These are phyloP conservation scores for Bathelium albidoporum DNA, from an alignment of 495 filamentous ascomycete genomes.

Conservation along the genomic window DNA sequence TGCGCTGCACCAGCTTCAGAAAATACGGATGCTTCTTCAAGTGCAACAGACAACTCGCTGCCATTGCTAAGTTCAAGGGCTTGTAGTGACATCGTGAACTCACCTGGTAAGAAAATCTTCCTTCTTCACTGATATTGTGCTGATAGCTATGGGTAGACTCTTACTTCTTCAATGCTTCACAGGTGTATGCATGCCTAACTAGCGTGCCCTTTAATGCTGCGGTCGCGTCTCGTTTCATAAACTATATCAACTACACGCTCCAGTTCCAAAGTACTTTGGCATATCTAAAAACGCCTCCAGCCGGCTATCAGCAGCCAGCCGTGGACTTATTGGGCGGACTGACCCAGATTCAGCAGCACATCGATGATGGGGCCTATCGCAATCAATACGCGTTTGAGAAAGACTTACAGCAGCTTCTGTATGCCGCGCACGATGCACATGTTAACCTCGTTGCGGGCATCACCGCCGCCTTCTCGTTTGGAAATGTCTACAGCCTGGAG, in stretches of 20 bases:
- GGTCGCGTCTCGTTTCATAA: conserved; percentile 41
- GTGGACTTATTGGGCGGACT: conserved; percentile 42
- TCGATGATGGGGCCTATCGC: conserved; percentile 29
- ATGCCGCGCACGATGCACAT: conserved; percentile 40
- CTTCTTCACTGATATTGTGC: background rate
- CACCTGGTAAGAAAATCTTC: background rate
- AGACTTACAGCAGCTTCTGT: conserved; percentile 35
- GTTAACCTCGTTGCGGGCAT: conserved; percentile 34
- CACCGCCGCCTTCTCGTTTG: conserved; percentile 37
- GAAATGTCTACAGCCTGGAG: conserved; percentile 32
- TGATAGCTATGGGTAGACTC: background rate
- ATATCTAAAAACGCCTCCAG: conserved; percentile 46
- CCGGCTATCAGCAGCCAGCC: conserved; percentile 44
- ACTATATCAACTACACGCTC: conserved; percentile 45
- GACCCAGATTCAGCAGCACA: conserved; percentile 33
- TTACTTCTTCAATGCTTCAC: background rate
- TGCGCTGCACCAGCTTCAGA: background rate
- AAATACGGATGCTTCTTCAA: background rate
- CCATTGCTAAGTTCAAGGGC: background rate
- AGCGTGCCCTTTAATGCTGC: conserved; percentile 47
- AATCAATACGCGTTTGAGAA: conserved; percentile 45
- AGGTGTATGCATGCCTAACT: conserved; percentile 41
- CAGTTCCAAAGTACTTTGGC: conserved; percentile 49
- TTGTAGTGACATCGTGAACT: conserved; percentile 7
- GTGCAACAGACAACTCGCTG: background rate